Evolutionary conservation across 2,329 filamentous ascomycete species (phyloP), one percentile per base, ranked within the genome.

Genomic region (Ceratocystis variospora): DNA sequence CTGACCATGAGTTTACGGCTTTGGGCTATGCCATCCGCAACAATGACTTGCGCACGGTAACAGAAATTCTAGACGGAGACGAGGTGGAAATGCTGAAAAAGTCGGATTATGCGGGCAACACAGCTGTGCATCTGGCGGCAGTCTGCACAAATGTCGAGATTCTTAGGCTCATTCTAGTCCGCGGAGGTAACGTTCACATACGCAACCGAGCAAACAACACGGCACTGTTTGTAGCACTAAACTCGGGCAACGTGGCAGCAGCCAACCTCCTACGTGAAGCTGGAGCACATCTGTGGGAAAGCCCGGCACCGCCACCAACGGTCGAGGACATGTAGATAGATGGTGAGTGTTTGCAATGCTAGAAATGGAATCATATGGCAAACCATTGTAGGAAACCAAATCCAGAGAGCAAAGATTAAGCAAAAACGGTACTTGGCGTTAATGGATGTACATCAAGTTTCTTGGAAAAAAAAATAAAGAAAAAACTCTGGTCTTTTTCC

Each of bases 31-130:
- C 89, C 50, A 89, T 95, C 71, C 83, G 85, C 68, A 83, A 85
- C 67, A 87, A 87, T 31, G 84, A 93, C 73, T 74, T 89, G 62
- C 77, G 79, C 57, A 80, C 83, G 22, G 87, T 90, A 22, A 78
- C 79, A 70, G 83, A 88, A 68, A 81, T 93, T 61, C 80, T 93
- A 67, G 81, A 83, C 46, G 81, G 81, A 55, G 86, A 89, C 71
- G 81, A 85, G 69, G 77, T 72, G 44, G 83, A 82, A 76, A 79
- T 94, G 22, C 79, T 94, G 57, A 89, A 89, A 72, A 85, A 86
- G 69, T 82, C 83, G 37, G 89, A 94, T 76, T 93, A 93, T 73
- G 88, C 87, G 22, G 89, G 89, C 61, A 94, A 93, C 76, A 93
- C 89, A 31, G 80, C 79, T 3, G 75, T 83, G 46, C 83, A 85